Base-by-base conservation (phyloP, 2,329 filamentous ascomycete genomes). In the Aspergillus sp. region DNA sequence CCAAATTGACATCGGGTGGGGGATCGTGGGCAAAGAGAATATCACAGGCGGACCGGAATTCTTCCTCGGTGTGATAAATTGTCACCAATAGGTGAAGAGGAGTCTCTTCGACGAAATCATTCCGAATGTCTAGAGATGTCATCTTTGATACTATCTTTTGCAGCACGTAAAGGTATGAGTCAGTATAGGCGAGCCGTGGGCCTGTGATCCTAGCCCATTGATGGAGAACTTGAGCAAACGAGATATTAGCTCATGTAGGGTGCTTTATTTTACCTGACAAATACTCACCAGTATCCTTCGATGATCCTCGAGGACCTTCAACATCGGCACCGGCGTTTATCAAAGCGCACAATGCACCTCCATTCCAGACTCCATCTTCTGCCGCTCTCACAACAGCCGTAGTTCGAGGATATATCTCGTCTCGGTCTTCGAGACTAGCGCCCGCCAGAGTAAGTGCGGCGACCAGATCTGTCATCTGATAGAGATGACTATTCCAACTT, bases 301-400 rank as follows among this genome's bases (percentile, higher is more conserved):
- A 60, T 1, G 57, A 36, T 11, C 64, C 52, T 2, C 56, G 50
- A 8, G 64, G 64, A 11, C 59, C 48, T 25, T 62, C 54, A 5
- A 67, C 32, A 56, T 68, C 65, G 3, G 70, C 69, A 38, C 67
- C 67, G 23, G 63, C 54, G 2, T 57, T 57, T 19, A 69, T 21
- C 11, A 72, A 48, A 10, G 68, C 69, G 52, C 57, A 64, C 13
- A 68, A 65, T 4, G 63, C 58, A n/a, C 69, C 69, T 2, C 61
- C 67, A 19, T 70, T 63, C 66, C 69, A 69, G 8, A 69, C 65
- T 7, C 67, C 66, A 3, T 52, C n/a, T 19, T 65, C 62, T 4
- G 68, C 64, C 8, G 70, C 70, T 6, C 61, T 62, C 7, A 62
- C 63, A 27, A 71, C 63, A 0, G 70, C 69, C 3, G 67, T 70